Percentiles rank a stretch among this genome's conserved stretches.
Conservation (phyloP, 495 filamentous ascomycete species). For the Neurospora sp. region DNA sequence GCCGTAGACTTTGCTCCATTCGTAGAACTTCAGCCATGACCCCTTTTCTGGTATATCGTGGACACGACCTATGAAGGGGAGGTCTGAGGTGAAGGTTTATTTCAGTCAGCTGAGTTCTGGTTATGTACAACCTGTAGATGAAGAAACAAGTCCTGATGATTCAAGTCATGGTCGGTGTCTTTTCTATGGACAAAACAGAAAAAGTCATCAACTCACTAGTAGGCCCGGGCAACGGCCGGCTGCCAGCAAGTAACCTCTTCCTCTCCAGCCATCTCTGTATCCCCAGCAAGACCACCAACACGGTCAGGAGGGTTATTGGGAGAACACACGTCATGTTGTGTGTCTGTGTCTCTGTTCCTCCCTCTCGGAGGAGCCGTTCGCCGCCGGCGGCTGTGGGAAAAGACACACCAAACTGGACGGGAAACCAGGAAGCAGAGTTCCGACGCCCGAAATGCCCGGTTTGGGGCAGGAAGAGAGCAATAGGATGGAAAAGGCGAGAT, state of each 20-base stretch:
- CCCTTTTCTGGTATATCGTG: slow-evolving; percentile 44
- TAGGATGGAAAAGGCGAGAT: not conserved
- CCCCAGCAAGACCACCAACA: not conserved
- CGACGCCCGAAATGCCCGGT: not conserved
- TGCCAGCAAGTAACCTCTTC: slow-evolving; percentile 15
- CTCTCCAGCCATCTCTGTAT: slow-evolving; percentile 7
- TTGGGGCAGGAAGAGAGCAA: not conserved
- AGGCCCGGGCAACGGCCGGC: slow-evolving; percentile 21
- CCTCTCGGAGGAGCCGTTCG: not conserved
- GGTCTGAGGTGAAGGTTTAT: slow-evolving; percentile 13
- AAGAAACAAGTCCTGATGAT: not conserved
- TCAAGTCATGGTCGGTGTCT: not conserved
- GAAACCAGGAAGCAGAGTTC: not conserved
- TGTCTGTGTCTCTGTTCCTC: not conserved
- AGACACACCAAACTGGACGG: not conserved
- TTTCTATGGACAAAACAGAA: not conserved
- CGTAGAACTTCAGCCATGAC: slow-evolving; percentile 48
- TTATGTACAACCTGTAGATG: not conserved
- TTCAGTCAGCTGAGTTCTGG: not conserved
- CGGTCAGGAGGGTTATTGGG: not conserved
- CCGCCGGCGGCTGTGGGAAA: not conserved
- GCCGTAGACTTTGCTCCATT: slow-evolving; percentile 54
- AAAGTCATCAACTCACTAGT: slow-evolving; percentile 16
- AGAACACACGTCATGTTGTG: not conserved
- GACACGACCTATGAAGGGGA: slow-evolving; percentile 47